These are phyloP conservation scores for Telfairia occidentalis DNA, from an alignment of 331 rosid genomes.

Conservation along the genomic window DNA sequence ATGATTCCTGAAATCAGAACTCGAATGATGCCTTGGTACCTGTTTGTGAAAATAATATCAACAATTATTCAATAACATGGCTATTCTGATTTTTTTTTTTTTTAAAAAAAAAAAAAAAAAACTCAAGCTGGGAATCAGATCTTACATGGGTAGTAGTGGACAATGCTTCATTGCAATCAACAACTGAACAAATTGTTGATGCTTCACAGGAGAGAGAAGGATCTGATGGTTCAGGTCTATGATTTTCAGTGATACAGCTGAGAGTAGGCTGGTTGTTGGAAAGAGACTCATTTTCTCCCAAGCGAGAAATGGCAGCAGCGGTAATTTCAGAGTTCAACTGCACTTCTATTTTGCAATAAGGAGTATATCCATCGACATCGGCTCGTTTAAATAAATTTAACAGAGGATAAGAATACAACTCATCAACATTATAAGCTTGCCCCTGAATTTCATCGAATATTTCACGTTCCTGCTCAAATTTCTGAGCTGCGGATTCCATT, in stretches of 20 bases:
- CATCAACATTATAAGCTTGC: constrained; percentile 34
- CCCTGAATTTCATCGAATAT: constrained; percentile 31
- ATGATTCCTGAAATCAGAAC: constrained; percentile 16
- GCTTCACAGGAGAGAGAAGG: constrained; percentile 42
- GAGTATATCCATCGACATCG: constrained; percentile 49
- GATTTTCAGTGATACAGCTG: constrained; percentile 25
- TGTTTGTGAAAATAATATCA: constrained; percentile 13
- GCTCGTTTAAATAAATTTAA: constrained; percentile 35
- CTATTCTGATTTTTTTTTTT: no score
- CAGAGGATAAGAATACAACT: constrained; percentile 53
- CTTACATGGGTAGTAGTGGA: constrained; percentile 42
- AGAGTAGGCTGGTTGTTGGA: constrained; percentile 24
- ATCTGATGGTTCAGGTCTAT: constrained; percentile 35
- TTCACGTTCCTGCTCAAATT: constrained; percentile 63
- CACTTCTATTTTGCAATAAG: constrained; percentile 53
- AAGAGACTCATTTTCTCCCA: constrained; percentile 24
- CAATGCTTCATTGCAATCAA: constrained; percentile 28
- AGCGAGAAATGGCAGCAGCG: constrained; percentile 27
- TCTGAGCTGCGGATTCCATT: constrained; percentile 76
- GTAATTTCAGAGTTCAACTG: constrained; percentile 36
- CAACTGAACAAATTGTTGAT: constrained; percentile 39
- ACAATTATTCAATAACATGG: not conserved
- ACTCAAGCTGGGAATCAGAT: constrained; percentile 13
- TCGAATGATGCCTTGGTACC: constrained; percentile 37
- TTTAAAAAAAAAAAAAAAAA: no score